Evolutionary conservation across 2,329 filamentous ascomycete species (phyloP), one percentile per base, ranked within the genome.

Genomic region (Aspergillus phoenicis): DNA sequence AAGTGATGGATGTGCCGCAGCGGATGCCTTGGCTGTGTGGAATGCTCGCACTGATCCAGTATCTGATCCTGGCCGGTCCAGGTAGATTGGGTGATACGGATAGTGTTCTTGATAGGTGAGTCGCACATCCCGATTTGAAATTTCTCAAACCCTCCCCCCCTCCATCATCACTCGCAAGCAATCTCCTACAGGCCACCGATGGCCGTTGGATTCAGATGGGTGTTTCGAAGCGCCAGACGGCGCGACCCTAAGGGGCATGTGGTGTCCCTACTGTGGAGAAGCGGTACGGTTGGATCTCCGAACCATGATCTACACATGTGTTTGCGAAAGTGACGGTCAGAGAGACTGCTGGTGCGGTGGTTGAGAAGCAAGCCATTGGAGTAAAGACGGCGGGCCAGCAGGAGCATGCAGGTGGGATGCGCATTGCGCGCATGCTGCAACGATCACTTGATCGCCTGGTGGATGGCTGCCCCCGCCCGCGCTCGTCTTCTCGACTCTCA

Each of bases 21-120:
- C 90, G 92, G 77, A 96, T 97, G 92, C 94, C 94, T 65, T 98
- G 94, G 94, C 84, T 97, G 59, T 84, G 83, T 72, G 91, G 91
- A 73, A 81, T 86, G 68, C 75, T 95, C 62, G 90, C 90, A 60
- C 85, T 97, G 77, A 75, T 89, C 67, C 91, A 95, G 78, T 89
- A 90, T 82, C 83, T 87, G 67, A 84, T 88, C 70, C 78, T 94
- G 71, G 82, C 83, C 70, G 91, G 93, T 24, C 91, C 91, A 66
- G 91, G 92, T 70, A 85, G 80, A 78, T 77, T 96, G 66, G 92
- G 90, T 73, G 84, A 85, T 70, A 86, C 89, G 28, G 85, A 96
- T 76, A 89, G 92, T 65, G 84, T 88, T 75, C 81, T 97, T 78
- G 94, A 98, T 82, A 96, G 92, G 94, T 98, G 87, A 89, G 91